A percentile compares a stretch with the other conserved stretches of the same genome.
Evolutionary conservation across 345 rosid species (phyloP).

Genomic region (Lepidium didymum): DNA sequence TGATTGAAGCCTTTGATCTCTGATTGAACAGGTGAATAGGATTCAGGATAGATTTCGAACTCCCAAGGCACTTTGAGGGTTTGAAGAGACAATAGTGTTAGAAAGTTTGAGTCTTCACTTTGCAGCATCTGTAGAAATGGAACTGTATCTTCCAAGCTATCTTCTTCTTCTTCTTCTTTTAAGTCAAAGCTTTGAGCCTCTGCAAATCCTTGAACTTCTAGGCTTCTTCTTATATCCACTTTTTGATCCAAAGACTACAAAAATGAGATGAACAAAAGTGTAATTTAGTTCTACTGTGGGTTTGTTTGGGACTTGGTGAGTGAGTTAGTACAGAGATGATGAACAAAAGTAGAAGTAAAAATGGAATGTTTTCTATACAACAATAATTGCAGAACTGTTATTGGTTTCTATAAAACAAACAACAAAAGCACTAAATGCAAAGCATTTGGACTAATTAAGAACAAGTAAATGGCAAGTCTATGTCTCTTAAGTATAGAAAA

Average conservation of each 20-base stretch:
- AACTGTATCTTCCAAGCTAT: slow-evolving; percentile 44
- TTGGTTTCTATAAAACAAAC: slow-evolving; percentile 36
- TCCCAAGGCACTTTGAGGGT: slow-evolving; percentile 55
- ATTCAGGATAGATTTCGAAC: slow-evolving; percentile 39
- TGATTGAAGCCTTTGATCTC: slow-evolving; percentile 37
- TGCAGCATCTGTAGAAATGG: slow-evolving; percentile 77
- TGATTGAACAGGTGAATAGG: slow-evolving; percentile 45
- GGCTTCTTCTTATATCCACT: slow-evolving; percentile 35
- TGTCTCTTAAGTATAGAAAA: slow-evolving; percentile 12
- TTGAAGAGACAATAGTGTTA: slow-evolving; percentile 49
- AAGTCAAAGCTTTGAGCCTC: slow-evolving; percentile 25
- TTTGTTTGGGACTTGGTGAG: slow-evolving; percentile 18
- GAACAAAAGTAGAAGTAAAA: slow-evolving; percentile 5
- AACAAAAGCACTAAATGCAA: slow-evolving; percentile 51
- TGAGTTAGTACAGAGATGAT: slow-evolving; percentile 17
- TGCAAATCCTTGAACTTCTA: slow-evolving; percentile 15
- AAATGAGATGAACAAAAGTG: too few relatives aligned
- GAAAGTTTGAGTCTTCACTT: slow-evolving; percentile 47
- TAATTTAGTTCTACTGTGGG: background rate
- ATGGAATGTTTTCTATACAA: slow-evolving; percentile 16
- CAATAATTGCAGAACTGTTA: slow-evolving; percentile 12
- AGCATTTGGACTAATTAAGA: slow-evolving; percentile 15
- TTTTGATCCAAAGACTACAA: slow-evolving; percentile 45
- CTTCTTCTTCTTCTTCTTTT: slow-evolving; percentile 39
- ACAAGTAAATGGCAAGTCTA: slow-evolving; percentile 32